These are phyloP conservation scores for Epichloe glyceriae DNA, from an alignment of 2,329 filamentous ascomycete genomes.

Conservation along the genomic window DNA sequence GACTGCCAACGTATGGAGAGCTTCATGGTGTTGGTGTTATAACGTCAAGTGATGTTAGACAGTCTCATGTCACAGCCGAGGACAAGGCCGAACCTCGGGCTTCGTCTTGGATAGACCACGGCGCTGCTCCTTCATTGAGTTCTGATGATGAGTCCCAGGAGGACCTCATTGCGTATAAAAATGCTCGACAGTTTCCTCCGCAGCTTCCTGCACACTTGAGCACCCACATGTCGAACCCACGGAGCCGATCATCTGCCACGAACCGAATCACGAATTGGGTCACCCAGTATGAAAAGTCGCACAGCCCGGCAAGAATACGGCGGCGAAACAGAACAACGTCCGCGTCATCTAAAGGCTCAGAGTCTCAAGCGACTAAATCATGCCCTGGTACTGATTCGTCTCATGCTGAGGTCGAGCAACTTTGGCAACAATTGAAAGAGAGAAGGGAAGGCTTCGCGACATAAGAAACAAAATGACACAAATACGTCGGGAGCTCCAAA, in stretches of 20 bases:
- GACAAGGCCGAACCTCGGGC: background rate
- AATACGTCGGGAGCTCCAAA: slow-evolving; percentile 18
- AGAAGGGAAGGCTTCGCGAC: slow-evolving; percentile 17
- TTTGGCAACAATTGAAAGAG: slow-evolving; percentile 24
- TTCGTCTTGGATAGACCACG: slow-evolving; percentile 4
- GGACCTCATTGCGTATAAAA: slow-evolving; percentile 17
- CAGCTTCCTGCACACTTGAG: slow-evolving; percentile 16
- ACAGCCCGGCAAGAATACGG: slow-evolving; percentile 11
- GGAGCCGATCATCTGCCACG: slow-evolving; percentile 17
- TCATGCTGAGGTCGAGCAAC: slow-evolving; percentile 19
- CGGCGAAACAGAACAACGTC: slow-evolving; percentile 5
- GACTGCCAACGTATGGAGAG: background rate
- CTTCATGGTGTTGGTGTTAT: background rate
- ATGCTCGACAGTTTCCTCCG: slow-evolving; percentile 20
- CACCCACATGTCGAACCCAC: slow-evolving; percentile 9
- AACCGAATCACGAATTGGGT: slow-evolving; percentile 23
- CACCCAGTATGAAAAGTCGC: slow-evolving; percentile 18
- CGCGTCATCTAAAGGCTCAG: slow-evolving; percentile 5
- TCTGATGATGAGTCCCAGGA: slow-evolving; percentile 15
- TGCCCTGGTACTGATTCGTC: slow-evolving; percentile 7
- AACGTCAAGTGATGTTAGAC: background rate
- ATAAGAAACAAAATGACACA: slow-evolving; percentile 20
- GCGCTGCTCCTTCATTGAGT: background rate
- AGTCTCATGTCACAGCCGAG: background rate
- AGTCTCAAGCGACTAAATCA: background rate